These are phyloP conservation scores for Ascochyta rabiei DNA, from an alignment of 2,329 filamentous ascomycete genomes.

Conservation along the genomic window DNA sequence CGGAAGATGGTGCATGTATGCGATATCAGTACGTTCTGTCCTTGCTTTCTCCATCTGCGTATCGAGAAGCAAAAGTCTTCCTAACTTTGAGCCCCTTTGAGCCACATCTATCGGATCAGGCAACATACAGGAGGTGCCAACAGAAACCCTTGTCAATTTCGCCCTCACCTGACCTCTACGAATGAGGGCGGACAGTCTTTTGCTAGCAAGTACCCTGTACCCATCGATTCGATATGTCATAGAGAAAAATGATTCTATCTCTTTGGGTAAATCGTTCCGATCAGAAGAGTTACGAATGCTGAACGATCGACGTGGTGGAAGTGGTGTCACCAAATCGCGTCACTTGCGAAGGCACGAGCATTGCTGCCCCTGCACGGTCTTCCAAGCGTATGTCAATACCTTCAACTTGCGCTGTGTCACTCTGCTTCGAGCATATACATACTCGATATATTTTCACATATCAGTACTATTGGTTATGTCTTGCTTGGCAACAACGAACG, in stretches of 20 bases:
- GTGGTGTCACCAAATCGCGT: slow-evolving; percentile 8
- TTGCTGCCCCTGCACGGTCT: neutral
- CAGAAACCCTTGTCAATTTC: neutral
- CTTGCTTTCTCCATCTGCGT: neutral
- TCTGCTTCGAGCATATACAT: neutral
- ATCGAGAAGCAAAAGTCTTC: neutral
- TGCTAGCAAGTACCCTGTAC: neutral
- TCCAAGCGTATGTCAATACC: neutral
- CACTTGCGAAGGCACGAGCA: slow-evolving; percentile 11
- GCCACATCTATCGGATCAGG: neutral
- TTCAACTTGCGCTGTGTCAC: slow-evolving; percentile 13
- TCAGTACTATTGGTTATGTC: slow-evolving; percentile 1
- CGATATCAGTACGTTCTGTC: neutral
- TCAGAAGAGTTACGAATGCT: neutral
- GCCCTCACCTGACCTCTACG: neutral
- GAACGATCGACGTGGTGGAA: neutral
- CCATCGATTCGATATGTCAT: neutral
- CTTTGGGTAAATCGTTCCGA: neutral
- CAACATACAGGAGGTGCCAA: neutral
- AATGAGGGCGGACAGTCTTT: neutral
- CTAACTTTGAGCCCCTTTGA: neutral
- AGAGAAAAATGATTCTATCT: neutral
- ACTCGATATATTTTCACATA: neutral
- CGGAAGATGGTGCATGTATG: neutral
- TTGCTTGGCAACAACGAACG: neutral